Percentiles rank a stretch among this genome's conserved stretches.
Evolutionary conservation across 2,329 filamentous ascomycete genomes (phyloP).

Genomic region (Phialophora tarda): DNA sequence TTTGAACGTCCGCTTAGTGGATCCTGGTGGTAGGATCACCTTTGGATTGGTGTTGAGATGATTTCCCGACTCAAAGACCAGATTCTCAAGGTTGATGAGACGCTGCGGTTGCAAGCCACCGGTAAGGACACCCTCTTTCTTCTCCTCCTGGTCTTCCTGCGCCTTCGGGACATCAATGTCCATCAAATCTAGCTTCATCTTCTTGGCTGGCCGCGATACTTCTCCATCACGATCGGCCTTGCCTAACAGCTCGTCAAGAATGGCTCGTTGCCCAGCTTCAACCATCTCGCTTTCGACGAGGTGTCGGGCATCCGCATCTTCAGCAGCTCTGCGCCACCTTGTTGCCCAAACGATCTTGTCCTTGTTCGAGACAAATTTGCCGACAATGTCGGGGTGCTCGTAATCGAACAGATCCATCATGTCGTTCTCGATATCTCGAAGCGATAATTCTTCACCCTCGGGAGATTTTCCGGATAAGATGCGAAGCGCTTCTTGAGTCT

Average conservation of each 20-base stretch:
- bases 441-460: slow-evolving; percentile 79
- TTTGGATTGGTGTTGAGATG: slow-evolving; percentile 99
- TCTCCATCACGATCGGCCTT: slow-evolving; percentile 63
- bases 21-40: slow-evolving; percentile 89
- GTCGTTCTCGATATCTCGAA: slow-evolving; percentile 96
- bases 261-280: slow-evolving; percentile 81
- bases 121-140: slow-evolving; percentile 70
- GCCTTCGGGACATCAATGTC: slow-evolving; percentile 78
- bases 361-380: slow-evolving; percentile 86
- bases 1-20: slow-evolving; percentile 94
- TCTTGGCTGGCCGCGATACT: slow-evolving; percentile 69
- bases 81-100: slow-evolving; percentile 90
- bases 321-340: slow-evolving; percentile 79
- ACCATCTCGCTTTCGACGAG: slow-evolving; percentile 89
- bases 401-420: slow-evolving; percentile 98
- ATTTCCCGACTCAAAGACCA: slow-evolving; percentile 96
- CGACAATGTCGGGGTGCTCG: slow-evolving; percentile 90
- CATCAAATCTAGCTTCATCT: slow-evolving; percentile 84
- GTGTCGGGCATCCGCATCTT: slow-evolving; percentile 72
- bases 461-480: slow-evolving; percentile 77
- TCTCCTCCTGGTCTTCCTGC: slow-evolving; percentile 58
- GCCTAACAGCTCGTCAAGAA: slow-evolving; percentile 85
- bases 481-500: slow-evolving; percentile 81
- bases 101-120: slow-evolving; percentile 86
- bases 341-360: slow-evolving; percentile 97